phyloP scores from a whole-genome alignment of 495 filamentous ascomycete genomes.

The Pseudotulostoma volvatum region DNA sequence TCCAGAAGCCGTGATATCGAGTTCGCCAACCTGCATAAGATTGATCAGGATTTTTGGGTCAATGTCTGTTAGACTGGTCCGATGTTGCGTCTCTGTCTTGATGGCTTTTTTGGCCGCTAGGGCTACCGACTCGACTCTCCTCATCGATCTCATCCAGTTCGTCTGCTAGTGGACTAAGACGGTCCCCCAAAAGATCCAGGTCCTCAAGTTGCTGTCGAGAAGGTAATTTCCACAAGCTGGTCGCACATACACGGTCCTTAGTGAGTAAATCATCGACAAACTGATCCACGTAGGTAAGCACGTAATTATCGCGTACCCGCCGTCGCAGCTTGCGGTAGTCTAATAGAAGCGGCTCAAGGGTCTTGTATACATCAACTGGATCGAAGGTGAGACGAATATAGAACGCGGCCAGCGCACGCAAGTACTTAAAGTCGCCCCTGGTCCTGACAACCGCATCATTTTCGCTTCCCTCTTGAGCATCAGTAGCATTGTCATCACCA shows the following conservation, averaged over 20 bases:
- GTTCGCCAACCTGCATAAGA: too few relatives aligned
- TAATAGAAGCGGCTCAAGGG: constrained; percentile 66
- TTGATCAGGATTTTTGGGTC: too few relatives aligned
- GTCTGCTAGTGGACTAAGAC: constrained; percentile 63
- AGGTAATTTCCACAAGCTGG: constrained; percentile 84
- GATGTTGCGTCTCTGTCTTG: constrained; percentile 2
- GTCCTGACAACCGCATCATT: constrained; percentile 20
- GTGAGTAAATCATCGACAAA: constrained; percentile 86
- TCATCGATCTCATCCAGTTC: constrained; percentile 74
- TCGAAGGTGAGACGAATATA: constrained; percentile 83
- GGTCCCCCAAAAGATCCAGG: constrained; percentile 67
- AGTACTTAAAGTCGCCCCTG: constrained; percentile 73
- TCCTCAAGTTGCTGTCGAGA: constrained; percentile 74
- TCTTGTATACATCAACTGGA: constrained; percentile 61
- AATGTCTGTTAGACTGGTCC: not conserved
- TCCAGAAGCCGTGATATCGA: too few relatives aligned
- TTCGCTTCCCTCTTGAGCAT: constrained; percentile 8
- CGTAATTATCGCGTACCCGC: constrained; percentile 50
- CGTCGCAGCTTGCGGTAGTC: constrained; percentile 73
- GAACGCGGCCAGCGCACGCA: constrained; percentile 75
- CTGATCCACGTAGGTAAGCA: constrained; percentile 71
- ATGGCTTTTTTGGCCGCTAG: constrained; percentile 1
- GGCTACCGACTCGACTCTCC: constrained; percentile 11
- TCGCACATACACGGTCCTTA: constrained; percentile 80
- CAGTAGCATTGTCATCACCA: constrained; percentile 11